Conservation (phyloP, 495 filamentous ascomycete genomes). For the Tuber magnatum region DNA sequence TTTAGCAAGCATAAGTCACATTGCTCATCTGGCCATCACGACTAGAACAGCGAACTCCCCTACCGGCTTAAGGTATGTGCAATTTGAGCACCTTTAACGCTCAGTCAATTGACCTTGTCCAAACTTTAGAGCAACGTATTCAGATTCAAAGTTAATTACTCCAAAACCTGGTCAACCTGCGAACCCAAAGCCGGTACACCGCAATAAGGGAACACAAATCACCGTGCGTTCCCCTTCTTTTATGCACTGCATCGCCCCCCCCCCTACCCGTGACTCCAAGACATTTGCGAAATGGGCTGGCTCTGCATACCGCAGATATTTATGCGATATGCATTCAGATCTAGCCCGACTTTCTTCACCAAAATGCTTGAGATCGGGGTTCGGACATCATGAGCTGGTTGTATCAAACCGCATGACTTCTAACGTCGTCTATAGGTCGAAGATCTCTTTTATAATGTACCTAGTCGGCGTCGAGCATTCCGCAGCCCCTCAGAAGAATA, state of each 20-base stretch:
- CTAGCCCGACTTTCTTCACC: conserved; percentile 17
- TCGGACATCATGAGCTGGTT: neutral
- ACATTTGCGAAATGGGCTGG: conserved; percentile 9
- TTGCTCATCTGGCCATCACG: conserved; percentile 89
- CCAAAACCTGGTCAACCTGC: conserved; percentile 86
- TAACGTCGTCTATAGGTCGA: conserved; percentile 57
- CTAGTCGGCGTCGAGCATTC: conserved; percentile 80
- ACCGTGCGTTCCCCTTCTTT: conserved; percentile 51
- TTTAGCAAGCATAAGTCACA: conserved; percentile 96
- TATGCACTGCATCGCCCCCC: neutral
- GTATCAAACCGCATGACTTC: neutral
- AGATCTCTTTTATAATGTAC: conserved; percentile 94
- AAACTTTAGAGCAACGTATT: conserved; percentile 60
- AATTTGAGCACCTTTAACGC: neutral
- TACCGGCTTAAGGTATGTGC: conserved; percentile 63
- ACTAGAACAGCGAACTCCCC: conserved; percentile 85
- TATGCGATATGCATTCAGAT: conserved; percentile 5
- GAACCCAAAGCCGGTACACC: conserved; percentile 82
- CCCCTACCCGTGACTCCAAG: neutral
- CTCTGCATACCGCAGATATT: conserved; percentile 2
- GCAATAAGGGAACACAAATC: conserved; percentile 92
- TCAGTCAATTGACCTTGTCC: conserved; percentile 12
- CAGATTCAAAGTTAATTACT: conserved; percentile 72
- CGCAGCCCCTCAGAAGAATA: conserved; percentile 91
- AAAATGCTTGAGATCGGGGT: neutral